These are phyloP conservation scores for Halenospora varia DNA, from an alignment of 495 filamentous ascomycete species.

Conservation along the genomic window DNA sequence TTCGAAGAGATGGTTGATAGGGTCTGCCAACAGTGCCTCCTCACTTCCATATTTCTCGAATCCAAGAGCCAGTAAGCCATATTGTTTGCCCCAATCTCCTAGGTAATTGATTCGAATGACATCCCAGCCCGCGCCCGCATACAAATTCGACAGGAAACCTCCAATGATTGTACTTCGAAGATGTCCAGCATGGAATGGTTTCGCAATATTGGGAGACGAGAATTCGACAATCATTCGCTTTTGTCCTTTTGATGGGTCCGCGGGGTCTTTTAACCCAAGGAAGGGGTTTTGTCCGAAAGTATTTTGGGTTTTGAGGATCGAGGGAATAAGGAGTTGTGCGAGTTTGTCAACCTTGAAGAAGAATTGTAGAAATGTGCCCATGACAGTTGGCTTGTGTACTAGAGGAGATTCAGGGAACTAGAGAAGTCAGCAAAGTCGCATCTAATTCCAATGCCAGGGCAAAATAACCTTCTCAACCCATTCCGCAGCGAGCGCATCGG, in stretches of 20 bases:
- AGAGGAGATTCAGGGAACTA: constrained; percentile 73
- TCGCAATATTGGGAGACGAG: constrained; percentile 60
- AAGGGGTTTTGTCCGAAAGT: constrained; percentile 64
- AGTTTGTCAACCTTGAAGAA: constrained; percentile 65
- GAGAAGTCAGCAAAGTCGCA: background rate
- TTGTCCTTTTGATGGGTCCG: constrained; percentile 64
- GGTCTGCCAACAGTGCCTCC: constrained; percentile 49
- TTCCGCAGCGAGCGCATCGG: constrained; percentile 64
- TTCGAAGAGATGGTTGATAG: constrained; percentile 61
- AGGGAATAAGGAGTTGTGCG: constrained; percentile 55
- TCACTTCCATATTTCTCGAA: constrained; percentile 59
- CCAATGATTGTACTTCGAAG: constrained; percentile 65
- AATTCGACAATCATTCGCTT: constrained; percentile 59
- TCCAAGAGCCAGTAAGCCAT: constrained; percentile 56
- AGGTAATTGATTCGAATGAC: constrained; percentile 62
- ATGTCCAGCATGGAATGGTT: constrained; percentile 66
- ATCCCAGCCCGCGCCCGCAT: constrained; percentile 57
- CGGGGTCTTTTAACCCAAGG: constrained; percentile 62
- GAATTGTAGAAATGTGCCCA: constrained; percentile 73
- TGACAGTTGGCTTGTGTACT: constrained; percentile 58
- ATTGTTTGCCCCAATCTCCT: constrained; percentile 67
- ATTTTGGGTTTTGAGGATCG: constrained; percentile 55
- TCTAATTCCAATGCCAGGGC: too few relatives aligned
- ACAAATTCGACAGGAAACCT: constrained; percentile 58
- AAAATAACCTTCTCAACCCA: constrained; percentile 59